Conservation (phyloP, 2,329 filamentous ascomycete species). For the Verticillium dahliae region DNA sequence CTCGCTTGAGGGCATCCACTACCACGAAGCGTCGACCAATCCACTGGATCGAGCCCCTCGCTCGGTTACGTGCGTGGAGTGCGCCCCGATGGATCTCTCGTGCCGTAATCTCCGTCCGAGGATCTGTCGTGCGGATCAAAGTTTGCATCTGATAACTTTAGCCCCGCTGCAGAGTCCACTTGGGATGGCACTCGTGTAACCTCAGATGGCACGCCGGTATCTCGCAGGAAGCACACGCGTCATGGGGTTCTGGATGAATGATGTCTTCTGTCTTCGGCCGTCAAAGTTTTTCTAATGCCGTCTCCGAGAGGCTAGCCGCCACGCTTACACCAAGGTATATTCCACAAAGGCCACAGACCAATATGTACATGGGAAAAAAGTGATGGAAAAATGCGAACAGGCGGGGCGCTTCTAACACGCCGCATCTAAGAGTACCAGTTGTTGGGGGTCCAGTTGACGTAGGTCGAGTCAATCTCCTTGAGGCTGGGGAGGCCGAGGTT, state of each 20-base stretch:
- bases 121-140: neutral
- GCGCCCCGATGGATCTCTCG: too few species aligned
- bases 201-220: neutral
- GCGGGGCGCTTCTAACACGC: neutral
- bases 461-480: slow-evolving; percentile 21
- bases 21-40: neutral
- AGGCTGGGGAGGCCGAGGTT: slow-evolving; percentile 34
- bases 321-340: neutral
- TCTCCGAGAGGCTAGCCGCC: neutral
- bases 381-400: neutral
- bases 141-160: neutral
- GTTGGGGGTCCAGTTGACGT: slow-evolving; percentile 22
- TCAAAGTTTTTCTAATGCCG: neutral
- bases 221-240: neutral
- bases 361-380: neutral
- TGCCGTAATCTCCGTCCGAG: neutral
- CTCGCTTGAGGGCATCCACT: neutral
- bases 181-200: neutral
- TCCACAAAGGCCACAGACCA: neutral
- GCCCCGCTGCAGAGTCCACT: too few species aligned
- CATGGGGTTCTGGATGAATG: neutral
- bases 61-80: too few species aligned
- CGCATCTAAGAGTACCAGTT: slow-evolving; percentile 9
- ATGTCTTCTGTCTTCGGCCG: neutral
- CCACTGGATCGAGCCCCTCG: neutral